Evolutionary conservation across 768 basidiomycete genomes (phyloP).

Genomic region (Trametes elegans): DNA sequence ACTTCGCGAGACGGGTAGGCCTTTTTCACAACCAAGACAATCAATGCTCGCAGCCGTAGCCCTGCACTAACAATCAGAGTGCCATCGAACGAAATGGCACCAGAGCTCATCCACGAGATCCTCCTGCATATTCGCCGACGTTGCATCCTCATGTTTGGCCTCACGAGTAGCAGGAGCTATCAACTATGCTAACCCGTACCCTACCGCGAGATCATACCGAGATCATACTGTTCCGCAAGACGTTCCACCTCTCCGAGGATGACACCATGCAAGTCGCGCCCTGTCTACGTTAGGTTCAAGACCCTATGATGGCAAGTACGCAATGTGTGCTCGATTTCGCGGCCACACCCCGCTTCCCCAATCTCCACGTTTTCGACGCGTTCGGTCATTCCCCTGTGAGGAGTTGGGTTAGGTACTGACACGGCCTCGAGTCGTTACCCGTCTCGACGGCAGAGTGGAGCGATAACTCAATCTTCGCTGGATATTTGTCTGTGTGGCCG

Average conservation of each 20-base stretch:
- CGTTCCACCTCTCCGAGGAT: not conserved
- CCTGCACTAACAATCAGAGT: no score
- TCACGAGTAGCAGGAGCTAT: not conserved
- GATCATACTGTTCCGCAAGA: not conserved
- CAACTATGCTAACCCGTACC: not conserved
- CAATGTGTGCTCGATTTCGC: not conserved
- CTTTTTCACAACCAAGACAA: no score
- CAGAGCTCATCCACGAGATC: constrained; percentile 2
- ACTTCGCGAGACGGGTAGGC: no score
- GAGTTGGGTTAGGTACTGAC: not conserved
- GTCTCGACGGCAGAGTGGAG: not conserved
- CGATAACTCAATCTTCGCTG: not conserved
- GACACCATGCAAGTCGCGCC: not conserved
- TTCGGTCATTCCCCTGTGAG: not conserved
- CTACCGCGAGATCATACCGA: not conserved
- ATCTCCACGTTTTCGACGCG: not conserved
- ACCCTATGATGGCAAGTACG: not conserved
- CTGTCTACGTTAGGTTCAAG: not conserved
- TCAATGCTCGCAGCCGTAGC: no score
- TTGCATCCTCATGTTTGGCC: not conserved
- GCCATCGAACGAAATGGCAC: not conserved
- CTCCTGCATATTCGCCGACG: not conserved
- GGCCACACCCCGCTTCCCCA: not conserved
- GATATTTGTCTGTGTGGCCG: not conserved
- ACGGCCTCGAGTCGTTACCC: not conserved